phyloP scores from a whole-genome alignment of 2,329 filamentous ascomycete genomes.

The Mycosphaerella sp. region DNA sequence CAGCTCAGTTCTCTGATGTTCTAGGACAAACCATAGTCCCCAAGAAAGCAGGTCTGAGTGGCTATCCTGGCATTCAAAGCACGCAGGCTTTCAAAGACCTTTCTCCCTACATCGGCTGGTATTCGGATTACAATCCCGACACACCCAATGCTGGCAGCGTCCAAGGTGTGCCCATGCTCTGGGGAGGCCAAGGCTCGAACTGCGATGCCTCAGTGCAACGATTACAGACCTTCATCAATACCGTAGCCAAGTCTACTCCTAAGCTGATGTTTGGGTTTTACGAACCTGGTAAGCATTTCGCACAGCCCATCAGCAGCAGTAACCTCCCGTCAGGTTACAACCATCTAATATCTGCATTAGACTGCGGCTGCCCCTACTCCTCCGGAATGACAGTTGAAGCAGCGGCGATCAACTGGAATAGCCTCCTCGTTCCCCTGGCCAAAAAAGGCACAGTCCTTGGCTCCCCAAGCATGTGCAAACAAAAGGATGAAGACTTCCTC shows the following conservation, averaged over 20 bases:
- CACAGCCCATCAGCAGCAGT: too few relatives aligned
- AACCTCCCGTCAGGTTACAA: too few relatives aligned
- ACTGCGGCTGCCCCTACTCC: constrained; percentile 22
- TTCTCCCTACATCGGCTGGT: constrained; percentile 28
- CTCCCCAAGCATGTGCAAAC: constrained; percentile 29
- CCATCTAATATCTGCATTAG: background rate
- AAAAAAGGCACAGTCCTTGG: constrained; percentile 27
- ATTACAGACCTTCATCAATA: constrained; percentile 7
- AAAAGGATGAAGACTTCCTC: constrained; percentile 28
- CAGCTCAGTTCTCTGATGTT: background rate
- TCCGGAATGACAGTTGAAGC: constrained; percentile 22
- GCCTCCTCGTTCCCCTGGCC: constrained; percentile 24
- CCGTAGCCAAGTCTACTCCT: constrained; percentile 16
- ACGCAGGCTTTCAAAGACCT: constrained; percentile 19
- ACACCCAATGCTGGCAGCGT: constrained; percentile 19
- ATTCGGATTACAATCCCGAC: constrained; percentile 29
- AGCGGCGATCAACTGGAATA: constrained; percentile 24
- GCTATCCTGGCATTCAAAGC: constrained; percentile 23
- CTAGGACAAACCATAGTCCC: background rate
- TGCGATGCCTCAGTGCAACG: constrained; percentile 11
- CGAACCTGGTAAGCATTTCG: constrained; percentile 18
- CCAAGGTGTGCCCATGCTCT: constrained; percentile 25
- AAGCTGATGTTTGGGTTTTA: constrained; percentile 32
- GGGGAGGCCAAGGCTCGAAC: constrained; percentile 16
- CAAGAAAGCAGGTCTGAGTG: constrained; percentile 28